These are phyloP conservation scores for Neofusicoccum ribis DNA, from an alignment of 2,329 filamentous ascomycete species.

Conservation along the genomic window DNA sequence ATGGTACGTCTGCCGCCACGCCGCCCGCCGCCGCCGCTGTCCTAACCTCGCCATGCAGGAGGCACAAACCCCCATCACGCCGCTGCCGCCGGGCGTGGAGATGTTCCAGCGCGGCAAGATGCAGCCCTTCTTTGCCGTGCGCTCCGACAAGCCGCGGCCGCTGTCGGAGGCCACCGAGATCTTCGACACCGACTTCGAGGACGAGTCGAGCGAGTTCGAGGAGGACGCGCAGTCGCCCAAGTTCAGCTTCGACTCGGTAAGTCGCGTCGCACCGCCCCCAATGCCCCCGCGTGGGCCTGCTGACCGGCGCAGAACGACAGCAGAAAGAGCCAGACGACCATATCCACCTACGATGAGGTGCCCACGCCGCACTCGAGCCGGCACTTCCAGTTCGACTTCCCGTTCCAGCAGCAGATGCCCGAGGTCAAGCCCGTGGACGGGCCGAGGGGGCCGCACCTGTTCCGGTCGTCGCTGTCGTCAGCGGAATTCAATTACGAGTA, in stretches of 20 bases:
- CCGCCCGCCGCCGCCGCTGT: background rate
- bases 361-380: conserved; percentile 72
- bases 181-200: conserved; percentile 74
- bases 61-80: conserved; percentile 37
- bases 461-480: conserved; percentile 68
- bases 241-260: conserved; percentile 70
- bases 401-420: conserved; percentile 44
- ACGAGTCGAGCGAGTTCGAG: conserved; percentile 59
- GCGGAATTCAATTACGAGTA: conserved; percentile 52
- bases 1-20: conserved; percentile 31
- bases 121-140: conserved; percentile 63
- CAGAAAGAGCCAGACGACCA: conserved; percentile 76
- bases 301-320: conserved; percentile 52
- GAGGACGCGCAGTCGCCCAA: conserved; percentile 55
- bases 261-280: conserved; percentile 32
- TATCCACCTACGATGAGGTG: conserved; percentile 83
- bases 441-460: conserved; percentile 82
- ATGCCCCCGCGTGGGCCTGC: conserved; percentile 23
- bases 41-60: conserved; percentile 12
- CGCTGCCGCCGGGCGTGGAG: conserved; percentile 45
- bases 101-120: conserved; percentile 52
- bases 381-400: conserved; percentile 62
- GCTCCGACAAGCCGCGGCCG: conserved; percentile 56
- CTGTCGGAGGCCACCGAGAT: conserved; percentile 74
- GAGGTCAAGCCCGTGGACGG: conserved; percentile 71